A percentile compares a stretch with the other conserved stretches of the same genome.
Conservation (phyloP, 2,329 filamentous ascomycete species). For the Ceratocystis albifundus region DNA sequence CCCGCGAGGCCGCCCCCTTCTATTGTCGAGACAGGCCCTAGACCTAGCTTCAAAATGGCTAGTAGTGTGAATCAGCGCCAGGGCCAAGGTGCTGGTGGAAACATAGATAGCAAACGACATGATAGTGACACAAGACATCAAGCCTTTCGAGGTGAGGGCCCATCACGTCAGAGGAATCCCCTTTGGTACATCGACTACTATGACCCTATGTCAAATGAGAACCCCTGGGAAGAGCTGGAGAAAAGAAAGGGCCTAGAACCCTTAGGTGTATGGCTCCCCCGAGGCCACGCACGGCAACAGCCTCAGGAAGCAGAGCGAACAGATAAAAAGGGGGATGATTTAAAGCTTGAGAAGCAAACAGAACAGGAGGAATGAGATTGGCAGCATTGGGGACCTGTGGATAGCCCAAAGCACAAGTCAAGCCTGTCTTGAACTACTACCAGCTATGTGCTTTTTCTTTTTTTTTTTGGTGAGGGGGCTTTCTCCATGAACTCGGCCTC, state of each 20-base stretch:
- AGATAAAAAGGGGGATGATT: not conserved
- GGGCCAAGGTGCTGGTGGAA: not conserved
- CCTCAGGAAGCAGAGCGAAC: too few relatives aligned
- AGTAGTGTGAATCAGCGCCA: not conserved
- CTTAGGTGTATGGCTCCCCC: constrained; percentile 37
- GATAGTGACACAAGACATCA: not conserved
- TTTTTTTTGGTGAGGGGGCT: too few relatives aligned
- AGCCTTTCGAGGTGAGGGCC: not conserved
- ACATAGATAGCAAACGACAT: not conserved
- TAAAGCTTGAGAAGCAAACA: not conserved
- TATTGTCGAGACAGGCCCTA: not conserved
- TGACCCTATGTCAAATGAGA: constrained; percentile 55
- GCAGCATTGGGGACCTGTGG: not conserved
- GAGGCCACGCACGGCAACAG: constrained; percentile 23
- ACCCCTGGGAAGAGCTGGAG: constrained; percentile 57
- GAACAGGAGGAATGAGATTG: not conserved
- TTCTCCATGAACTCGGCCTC: not conserved
- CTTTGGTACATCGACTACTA: constrained; percentile 58
- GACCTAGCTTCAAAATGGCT: not conserved
- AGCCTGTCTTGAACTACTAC: not conserved
- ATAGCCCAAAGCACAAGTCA: not conserved
- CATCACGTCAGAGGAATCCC: constrained; percentile 21
- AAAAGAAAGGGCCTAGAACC: constrained; percentile 35
- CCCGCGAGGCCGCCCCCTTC: not conserved
- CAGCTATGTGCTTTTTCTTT: not conserved